A percentile compares a stretch with the other conserved stretches of the same genome.
Conservation (phyloP, 306 rosid species). For the Cicer chorassanicum region DNA sequence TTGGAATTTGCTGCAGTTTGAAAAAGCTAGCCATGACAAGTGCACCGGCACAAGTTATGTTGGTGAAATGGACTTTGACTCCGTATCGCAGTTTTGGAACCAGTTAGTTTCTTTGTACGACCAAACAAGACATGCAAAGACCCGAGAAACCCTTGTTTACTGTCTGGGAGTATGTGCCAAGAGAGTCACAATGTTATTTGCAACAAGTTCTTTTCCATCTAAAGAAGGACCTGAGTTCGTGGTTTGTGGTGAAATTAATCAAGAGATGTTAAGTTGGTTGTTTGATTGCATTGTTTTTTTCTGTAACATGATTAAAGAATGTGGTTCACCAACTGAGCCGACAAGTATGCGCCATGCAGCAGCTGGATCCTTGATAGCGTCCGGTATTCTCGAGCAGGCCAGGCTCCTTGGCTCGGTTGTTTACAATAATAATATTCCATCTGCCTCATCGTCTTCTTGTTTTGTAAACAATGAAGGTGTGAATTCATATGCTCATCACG, state of each 20-base stretch:
- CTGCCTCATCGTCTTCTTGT: constrained; percentile 41
- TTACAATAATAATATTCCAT: constrained; percentile 48
- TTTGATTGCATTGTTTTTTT: constrained; percentile 63
- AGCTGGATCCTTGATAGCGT: constrained; percentile 79
- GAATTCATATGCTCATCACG: constrained; percentile 68
- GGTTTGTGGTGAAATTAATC: constrained; percentile 45
- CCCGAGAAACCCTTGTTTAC: constrained; percentile 69
- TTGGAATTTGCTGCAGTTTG: constrained; percentile 82
- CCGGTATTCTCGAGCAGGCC: constrained; percentile 89
- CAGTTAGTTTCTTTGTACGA: constrained; percentile 66
- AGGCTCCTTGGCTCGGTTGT: constrained; percentile 56
- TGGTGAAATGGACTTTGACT: constrained; percentile 73
- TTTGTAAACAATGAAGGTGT: constrained; percentile 59
- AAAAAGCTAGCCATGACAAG: constrained; percentile 50
- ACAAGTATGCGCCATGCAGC: constrained; percentile 81
- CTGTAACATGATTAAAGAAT: constrained; percentile 59
- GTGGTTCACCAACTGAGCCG: constrained; percentile 73
- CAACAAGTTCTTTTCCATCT: constrained; percentile 54
- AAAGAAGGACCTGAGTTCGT: constrained; percentile 40
- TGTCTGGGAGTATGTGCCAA: constrained; percentile 79
- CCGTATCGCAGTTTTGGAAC: constrained; percentile 76
- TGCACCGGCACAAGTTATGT: constrained; percentile 58
- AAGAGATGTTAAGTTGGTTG: constrained; percentile 44
- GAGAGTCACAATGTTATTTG: constrained; percentile 59
- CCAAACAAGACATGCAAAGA: constrained; percentile 76